Conservation (phyloP, 768 basidiomycete species). For the Boletellus sp. region DNA sequence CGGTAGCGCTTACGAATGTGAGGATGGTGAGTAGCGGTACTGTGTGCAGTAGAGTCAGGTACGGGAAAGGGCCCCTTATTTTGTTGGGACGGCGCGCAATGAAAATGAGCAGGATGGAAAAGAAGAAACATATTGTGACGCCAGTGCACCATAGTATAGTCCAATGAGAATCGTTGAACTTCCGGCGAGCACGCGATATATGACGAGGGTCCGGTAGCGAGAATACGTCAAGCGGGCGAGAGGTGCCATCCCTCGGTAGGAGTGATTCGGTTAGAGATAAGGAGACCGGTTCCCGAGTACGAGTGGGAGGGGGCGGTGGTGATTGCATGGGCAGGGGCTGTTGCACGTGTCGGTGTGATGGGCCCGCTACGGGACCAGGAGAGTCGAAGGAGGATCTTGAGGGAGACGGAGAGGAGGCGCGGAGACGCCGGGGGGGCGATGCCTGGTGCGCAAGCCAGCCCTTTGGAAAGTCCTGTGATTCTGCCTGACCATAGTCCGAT, state of each 20-base stretch:
- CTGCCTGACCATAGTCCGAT: conserved; percentile 31
- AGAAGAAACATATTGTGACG: conserved; percentile 57
- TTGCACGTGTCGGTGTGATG: conserved; percentile 26
- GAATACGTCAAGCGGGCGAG: conserved; percentile 66
- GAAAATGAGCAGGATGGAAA: conserved; percentile 64
- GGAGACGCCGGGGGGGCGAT: conserved; percentile 49
- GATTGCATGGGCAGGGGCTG: conserved; percentile 37
- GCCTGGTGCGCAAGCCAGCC: conserved; percentile 76
- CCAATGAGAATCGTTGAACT: conserved; percentile 73
- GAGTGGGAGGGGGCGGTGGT: conserved; percentile 38
- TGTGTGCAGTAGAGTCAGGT: conserved; percentile 71
- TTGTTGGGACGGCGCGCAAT: conserved; percentile 42
- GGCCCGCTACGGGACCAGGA: conserved; percentile 31
- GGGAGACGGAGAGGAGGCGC: conserved; percentile 41
- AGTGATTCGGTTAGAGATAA: conserved; percentile 76
- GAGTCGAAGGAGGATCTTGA: conserved; percentile 32
- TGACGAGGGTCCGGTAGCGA: conserved; percentile 74
- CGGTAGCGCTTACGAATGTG: conserved; percentile 63
- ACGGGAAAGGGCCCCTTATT: conserved; percentile 40
- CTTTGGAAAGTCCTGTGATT: conserved; percentile 42
- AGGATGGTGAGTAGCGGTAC: conserved; percentile 73
- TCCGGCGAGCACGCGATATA: conserved; percentile 57
- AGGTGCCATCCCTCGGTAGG: conserved; percentile 65
- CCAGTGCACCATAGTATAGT: conserved; percentile 63
- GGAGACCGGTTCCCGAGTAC: conserved; percentile 46